Percentiles rank a stretch among this genome's conserved stretches.
These are phyloP conservation scores for Houttuynia cordata DNA, from an alignment of 164 flowering plant species.

Conservation along the genomic window DNA sequence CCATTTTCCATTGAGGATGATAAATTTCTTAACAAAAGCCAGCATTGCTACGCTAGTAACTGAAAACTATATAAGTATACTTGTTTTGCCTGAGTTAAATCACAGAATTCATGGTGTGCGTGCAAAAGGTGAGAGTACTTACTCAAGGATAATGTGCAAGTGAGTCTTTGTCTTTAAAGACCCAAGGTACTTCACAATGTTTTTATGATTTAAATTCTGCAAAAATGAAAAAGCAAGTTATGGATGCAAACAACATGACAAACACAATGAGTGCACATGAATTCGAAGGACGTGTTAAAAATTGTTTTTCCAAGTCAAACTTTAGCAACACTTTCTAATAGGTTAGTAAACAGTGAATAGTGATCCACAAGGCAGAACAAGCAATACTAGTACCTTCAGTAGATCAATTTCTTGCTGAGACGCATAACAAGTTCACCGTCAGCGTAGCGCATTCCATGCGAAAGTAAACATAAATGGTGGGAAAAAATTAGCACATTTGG, in stretches of 20 bases:
- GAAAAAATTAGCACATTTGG: background rate
- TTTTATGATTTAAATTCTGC: slow-evolving; percentile 96
- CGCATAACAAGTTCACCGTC: slow-evolving; percentile 14
- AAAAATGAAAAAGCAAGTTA: slow-evolving; percentile 3
- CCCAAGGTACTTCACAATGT: slow-evolving; percentile 98
- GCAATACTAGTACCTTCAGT: slow-evolving; percentile 49
- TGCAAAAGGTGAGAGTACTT: slow-evolving; percentile 16
- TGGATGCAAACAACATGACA: too few species aligned
- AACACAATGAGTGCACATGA: background rate
- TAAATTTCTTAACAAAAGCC: too few species aligned
- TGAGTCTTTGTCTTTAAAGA: slow-evolving; percentile 86
- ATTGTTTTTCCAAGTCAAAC: background rate
- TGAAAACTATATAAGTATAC: too few species aligned
- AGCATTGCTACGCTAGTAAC: too few species aligned
- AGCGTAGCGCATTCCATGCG: too few species aligned
- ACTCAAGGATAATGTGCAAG: slow-evolving; percentile 96
- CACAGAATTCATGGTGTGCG: too few species aligned
- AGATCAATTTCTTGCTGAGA: slow-evolving; percentile 97
- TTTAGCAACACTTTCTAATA: background rate
- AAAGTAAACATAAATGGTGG: too few species aligned
- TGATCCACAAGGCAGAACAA: too few species aligned
- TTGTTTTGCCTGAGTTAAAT: too few species aligned
- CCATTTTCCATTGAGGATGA: too few species aligned
- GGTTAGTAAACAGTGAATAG: background rate
- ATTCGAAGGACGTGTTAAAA: background rate